Conservation (phyloP, 1,284 basidiomycete species). For the Baeospora myosura region DNA sequence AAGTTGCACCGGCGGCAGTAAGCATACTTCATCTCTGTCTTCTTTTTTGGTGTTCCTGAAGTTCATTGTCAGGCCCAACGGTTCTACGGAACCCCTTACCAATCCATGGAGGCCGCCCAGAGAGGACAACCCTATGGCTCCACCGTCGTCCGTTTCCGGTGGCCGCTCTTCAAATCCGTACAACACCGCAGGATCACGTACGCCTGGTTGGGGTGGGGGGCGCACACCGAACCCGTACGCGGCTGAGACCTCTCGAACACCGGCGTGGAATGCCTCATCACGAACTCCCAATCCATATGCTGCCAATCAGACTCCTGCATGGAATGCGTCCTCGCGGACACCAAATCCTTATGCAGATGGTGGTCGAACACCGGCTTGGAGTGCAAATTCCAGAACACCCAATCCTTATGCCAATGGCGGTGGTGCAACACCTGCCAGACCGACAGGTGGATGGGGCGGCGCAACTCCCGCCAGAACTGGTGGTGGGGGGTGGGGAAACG, state of each 20-base stretch:
- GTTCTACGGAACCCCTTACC: conserved; percentile 35
- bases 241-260: conserved; percentile 42
- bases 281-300: conserved; percentile 72
- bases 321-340: conserved; percentile 47
- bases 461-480: conserved; percentile 12
- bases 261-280: conserved; percentile 50
- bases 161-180: conserved; percentile 42
- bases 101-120: conserved; percentile 13
- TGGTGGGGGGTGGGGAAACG: conserved; percentile 20
- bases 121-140: conserved; percentile 13
- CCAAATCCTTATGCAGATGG: conserved; percentile 55
- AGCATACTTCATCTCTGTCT: conserved; percentile 20
- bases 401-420: conserved; percentile 39
- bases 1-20: conserved; percentile 76
- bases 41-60: conserved; percentile 3
- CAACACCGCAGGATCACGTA: conserved; percentile 44
- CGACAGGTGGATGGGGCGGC: conserved; percentile 9
- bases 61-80: conserved; percentile 32
- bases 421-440: conserved; percentile 6
- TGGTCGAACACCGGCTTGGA: conserved; percentile 49
- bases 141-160: conserved; percentile 5
- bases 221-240: conserved; percentile 66
- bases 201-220: conserved; percentile 49
- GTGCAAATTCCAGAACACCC: conserved; percentile 49
- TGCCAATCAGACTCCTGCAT: conserved; percentile 50